Conservation (phyloP, 768 basidiomycete species). For the Gymnopilus dilepis region DNA sequence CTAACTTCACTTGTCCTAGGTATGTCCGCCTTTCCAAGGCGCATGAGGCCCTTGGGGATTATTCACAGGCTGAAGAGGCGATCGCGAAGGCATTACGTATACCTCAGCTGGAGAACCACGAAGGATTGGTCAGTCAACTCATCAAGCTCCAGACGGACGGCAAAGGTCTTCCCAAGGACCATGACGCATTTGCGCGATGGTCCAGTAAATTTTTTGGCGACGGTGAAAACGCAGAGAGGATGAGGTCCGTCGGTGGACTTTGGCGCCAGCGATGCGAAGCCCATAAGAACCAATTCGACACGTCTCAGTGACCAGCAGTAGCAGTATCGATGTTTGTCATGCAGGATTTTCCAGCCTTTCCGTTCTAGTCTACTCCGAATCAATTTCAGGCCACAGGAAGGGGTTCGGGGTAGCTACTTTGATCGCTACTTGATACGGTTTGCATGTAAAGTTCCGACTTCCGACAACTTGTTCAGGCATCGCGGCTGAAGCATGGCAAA, state of each 20-base stretch:
- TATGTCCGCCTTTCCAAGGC: conserved; percentile 11
- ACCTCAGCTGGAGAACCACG: conserved; percentile 16
- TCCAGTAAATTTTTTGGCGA: neutral
- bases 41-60: conserved; percentile 18
- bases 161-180: conserved; percentile 19
- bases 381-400: too few species aligned
- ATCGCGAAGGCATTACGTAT: conserved; percentile 19
- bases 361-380: too few species aligned
- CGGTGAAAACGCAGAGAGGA: neutral
- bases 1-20: conserved; percentile 23
- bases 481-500: too few species aligned
- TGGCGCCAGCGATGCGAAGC: neutral
- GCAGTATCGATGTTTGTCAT: too few species aligned
- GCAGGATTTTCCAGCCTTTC: too few species aligned
- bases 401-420: too few species aligned
- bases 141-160: conserved; percentile 23
- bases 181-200: neutral
- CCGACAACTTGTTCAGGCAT: too few species aligned
- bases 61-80: conserved; percentile 20
- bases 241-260: neutral
- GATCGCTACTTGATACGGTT: too few species aligned
- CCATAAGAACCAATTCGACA: neutral
- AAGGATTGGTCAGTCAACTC: conserved; percentile 21
- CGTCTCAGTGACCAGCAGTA: neutral
- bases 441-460: too few species aligned